Evolutionary conservation across 2,329 filamentous ascomycete genomes (phyloP).

Genomic region (Lachnellula cervina): DNA sequence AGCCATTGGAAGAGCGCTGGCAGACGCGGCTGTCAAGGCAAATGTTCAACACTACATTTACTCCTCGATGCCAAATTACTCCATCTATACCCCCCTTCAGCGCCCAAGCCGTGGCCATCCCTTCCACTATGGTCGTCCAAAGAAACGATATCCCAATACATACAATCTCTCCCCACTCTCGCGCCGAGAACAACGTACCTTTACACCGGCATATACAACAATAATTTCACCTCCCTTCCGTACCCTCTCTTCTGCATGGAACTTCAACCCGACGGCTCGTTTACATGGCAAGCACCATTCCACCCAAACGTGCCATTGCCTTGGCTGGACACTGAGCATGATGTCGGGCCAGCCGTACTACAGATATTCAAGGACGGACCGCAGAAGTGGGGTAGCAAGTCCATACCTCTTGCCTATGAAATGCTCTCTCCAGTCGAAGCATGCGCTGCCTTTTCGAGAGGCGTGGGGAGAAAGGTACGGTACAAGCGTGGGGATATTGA

Average conservation of each 20-base stretch:
- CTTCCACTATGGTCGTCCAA: slow-evolving; percentile 90
- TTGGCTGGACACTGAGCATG: slow-evolving; percentile 95
- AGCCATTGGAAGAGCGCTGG: slow-evolving; percentile 79
- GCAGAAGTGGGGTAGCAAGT: slow-evolving; percentile 71
- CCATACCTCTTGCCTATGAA: slow-evolving; percentile 87
- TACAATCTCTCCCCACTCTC: slow-evolving; percentile 58
- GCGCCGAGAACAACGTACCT: slow-evolving; percentile 85
- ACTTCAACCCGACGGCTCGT: slow-evolving; percentile 75
- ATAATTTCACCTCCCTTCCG: slow-evolving; percentile 90
- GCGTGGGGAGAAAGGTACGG: slow-evolving; percentile 69
- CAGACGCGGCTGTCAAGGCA: slow-evolving; percentile 80
- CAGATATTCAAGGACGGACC: slow-evolving; percentile 95
- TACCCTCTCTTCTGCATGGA: slow-evolving; percentile 98
- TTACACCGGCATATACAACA: slow-evolving; percentile 97
- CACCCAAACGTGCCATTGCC: slow-evolving; percentile 84
- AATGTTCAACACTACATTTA: slow-evolving; percentile 91
- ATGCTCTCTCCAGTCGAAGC: slow-evolving; percentile 79
- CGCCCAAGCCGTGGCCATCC: slow-evolving; percentile 59
- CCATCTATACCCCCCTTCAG: slow-evolving; percentile 58
- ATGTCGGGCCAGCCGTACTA: slow-evolving; percentile 84
- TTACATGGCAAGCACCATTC: slow-evolving; percentile 91
- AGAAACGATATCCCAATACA: slow-evolving; percentile 87
- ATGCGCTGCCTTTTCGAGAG: slow-evolving; percentile 73
- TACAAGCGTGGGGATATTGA: slow-evolving; percentile 77
- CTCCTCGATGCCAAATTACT: slow-evolving; percentile 95